These are phyloP conservation scores for Talaromyces funiculosus DNA, from an alignment of 2,329 filamentous ascomycete species.

Conservation along the genomic window DNA sequence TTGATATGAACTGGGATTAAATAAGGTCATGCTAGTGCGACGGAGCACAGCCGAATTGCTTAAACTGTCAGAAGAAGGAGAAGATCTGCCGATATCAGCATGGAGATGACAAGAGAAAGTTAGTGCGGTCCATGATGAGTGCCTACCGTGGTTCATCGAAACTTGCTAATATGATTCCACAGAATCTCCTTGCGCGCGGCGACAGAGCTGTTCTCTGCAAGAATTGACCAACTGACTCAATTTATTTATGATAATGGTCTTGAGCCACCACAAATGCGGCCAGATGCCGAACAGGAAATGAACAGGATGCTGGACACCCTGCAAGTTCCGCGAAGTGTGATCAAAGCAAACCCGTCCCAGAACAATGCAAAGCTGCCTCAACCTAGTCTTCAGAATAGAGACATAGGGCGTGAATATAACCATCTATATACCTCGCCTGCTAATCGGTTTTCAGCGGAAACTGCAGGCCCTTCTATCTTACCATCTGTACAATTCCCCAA, in stretches of 20 bases:
- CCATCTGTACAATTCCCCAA: neutral
- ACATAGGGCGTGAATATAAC: neutral
- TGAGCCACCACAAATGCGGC: slow-evolving; percentile 35
- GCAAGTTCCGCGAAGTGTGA: slow-evolving; percentile 26
- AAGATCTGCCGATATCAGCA: slow-evolving; percentile 37
- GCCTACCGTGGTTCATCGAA: neutral
- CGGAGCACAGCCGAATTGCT: slow-evolving; percentile 32
- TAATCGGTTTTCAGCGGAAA: neutral
- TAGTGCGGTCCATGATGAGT: slow-evolving; percentile 12
- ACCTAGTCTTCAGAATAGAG: neutral
- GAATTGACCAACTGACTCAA: slow-evolving; percentile 35
- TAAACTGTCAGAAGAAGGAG: slow-evolving; percentile 35
- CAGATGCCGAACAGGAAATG: slow-evolving; percentile 33
- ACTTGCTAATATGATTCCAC: neutral
- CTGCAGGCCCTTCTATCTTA: neutral
- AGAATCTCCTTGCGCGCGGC: slow-evolving; percentile 34
- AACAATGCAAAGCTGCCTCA: neutral
- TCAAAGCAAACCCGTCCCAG: slow-evolving; percentile 13
- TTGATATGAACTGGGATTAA: neutral
- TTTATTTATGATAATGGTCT: slow-evolving; percentile 40
- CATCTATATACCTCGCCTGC: neutral
- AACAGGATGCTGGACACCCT: slow-evolving; percentile 36
- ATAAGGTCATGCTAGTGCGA: slow-evolving; percentile 27
- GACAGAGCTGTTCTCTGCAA: slow-evolving; percentile 32
- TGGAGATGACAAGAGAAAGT: slow-evolving; percentile 38